These are phyloP conservation scores for Cladophialophora exuberans DNA, from an alignment of 2,329 filamentous ascomycete species.

Conservation along the genomic window DNA sequence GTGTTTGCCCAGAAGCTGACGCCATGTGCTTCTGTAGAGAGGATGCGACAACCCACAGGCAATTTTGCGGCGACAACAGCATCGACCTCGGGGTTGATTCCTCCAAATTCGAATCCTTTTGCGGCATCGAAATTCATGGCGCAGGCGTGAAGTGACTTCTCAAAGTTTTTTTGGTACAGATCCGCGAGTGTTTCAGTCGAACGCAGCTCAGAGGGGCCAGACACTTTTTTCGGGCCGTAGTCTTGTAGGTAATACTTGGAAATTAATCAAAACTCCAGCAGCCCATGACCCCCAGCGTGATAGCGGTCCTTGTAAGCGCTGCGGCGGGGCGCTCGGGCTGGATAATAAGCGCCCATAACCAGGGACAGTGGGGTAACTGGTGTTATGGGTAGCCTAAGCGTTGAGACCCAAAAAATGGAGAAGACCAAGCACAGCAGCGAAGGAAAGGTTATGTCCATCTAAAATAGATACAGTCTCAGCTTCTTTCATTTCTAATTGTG, in stretches of 20 bases:
- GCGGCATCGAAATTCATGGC: not conserved
- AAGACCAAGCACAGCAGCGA: no score
- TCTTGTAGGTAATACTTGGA: no score
- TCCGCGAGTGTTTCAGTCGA: not conserved
- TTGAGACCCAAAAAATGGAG: no score
- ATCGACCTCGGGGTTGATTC: not conserved
- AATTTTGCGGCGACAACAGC: not conserved
- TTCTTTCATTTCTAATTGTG: not conserved
- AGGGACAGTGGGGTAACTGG: no score
- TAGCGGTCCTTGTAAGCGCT: not conserved
- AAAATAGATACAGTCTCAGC: not conserved
- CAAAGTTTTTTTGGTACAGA: not conserved
- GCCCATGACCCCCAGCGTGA: no score
- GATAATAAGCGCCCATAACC: no score
- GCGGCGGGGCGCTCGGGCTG: no score
- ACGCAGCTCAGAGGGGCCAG: not conserved
- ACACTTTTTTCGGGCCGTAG: not conserved
- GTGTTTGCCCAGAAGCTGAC: constrained; percentile 6
- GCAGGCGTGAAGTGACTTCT: not conserved
- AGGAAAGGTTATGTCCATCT: not conserved
- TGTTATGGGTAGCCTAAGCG: no score
- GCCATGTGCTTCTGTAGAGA: not conserved
- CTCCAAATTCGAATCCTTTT: not conserved
- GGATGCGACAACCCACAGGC: not conserved
- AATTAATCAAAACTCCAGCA: no score